phyloP scores from a whole-genome alignment of 768 basidiomycete species.

The Lactarius pseudohatsudake region DNA sequence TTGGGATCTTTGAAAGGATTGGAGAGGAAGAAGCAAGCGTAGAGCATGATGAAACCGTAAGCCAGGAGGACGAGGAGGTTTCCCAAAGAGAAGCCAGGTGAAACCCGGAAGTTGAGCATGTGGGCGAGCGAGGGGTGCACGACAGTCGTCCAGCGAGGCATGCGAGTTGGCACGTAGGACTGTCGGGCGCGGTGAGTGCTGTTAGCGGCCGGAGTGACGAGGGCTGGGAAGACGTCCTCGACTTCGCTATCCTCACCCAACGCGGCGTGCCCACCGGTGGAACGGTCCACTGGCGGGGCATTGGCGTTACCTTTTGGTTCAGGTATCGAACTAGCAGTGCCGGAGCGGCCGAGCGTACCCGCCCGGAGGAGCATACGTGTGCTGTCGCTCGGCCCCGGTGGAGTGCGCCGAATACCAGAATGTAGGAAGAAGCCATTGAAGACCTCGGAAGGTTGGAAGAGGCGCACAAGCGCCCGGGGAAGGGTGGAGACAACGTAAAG shows the following conservation, averaged over 20 bases:
- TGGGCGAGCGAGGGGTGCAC: conserved; percentile 36
- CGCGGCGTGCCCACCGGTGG: neutral
- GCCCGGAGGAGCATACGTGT: conserved; percentile 20
- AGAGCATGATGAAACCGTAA: conserved; percentile 40
- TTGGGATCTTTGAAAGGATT: conserved; percentile 38
- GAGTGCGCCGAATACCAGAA: neutral
- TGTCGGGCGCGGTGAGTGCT: neutral
- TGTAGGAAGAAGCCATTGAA: conserved; percentile 24
- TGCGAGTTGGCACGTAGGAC: conserved; percentile 35
- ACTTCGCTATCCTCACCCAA: neutral
- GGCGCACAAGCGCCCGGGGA: conserved; percentile 23
- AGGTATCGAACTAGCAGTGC: conserved; percentile 8
- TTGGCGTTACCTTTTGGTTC: neutral
- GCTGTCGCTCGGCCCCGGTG: conserved; percentile 16
- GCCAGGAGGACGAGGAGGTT: conserved; percentile 38
- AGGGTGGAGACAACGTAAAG: conserved; percentile 23
- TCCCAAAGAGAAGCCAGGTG: conserved; percentile 40
- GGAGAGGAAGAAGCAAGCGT: conserved; percentile 38
- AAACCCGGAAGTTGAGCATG: conserved; percentile 37
- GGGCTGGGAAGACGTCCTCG: neutral
- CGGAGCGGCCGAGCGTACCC: conserved; percentile 17
- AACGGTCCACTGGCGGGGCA: neutral
- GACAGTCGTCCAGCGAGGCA: conserved; percentile 40
- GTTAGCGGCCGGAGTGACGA: conserved; percentile 1
- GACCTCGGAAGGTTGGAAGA: conserved; percentile 23